These are phyloP conservation scores for Solanum paucissectum DNA, from an alignment of 257 asterid species.

Conservation along the genomic window DNA sequence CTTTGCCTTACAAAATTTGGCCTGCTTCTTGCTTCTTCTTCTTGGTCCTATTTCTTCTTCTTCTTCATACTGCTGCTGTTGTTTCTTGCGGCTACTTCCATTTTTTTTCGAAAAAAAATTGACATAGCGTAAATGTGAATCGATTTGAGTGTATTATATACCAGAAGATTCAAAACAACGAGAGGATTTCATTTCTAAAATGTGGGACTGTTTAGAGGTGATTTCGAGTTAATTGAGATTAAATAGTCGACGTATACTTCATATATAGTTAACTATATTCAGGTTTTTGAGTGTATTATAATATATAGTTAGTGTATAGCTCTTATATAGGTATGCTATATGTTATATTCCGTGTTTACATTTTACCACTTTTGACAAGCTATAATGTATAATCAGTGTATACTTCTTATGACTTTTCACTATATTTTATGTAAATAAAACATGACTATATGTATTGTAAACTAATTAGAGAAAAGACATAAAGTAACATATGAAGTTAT, in stretches of 20 bases:
- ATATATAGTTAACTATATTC: no score
- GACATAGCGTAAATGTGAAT: not conserved
- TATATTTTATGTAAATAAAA: no score
- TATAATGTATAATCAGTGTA: not conserved
- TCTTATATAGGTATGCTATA: not conserved
- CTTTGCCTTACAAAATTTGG: not conserved
- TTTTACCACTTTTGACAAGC: not conserved
- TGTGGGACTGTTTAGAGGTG: not conserved
- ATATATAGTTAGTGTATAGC: no score
- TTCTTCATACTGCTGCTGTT: not conserved
- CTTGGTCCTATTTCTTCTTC: not conserved
- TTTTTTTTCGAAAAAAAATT: no score
- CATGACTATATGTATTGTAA: not conserved
- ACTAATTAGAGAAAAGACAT: not conserved
- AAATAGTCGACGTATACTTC: not conserved
- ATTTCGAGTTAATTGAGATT: no score
- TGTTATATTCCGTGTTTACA: not conserved
- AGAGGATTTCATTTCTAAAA: no score
- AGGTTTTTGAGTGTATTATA: not conserved
- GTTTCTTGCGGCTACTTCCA: not conserved
- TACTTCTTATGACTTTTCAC: not conserved
- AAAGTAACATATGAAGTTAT: not conserved
- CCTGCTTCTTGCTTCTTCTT: not conserved
- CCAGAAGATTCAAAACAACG: no score
- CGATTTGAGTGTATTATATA: not conserved